A percentile compares a stretch with the other conserved stretches of the same genome.
Conservation (phyloP, 2,329 filamentous ascomycete genomes). For the Alternaria triticimaculans region DNA sequence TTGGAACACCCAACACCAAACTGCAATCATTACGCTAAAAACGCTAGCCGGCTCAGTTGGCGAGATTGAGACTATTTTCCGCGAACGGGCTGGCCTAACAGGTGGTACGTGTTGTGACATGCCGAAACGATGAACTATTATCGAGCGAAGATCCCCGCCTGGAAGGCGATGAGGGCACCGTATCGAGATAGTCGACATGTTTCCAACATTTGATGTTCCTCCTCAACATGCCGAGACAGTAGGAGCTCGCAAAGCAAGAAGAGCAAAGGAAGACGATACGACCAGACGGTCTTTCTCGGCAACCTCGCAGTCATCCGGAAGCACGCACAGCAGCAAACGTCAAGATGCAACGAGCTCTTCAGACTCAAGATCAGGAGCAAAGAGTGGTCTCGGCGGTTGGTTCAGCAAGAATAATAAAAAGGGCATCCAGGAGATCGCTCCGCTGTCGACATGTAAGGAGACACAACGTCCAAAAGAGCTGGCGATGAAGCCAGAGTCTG, state of each 20-base stretch:
- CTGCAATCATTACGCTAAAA: not conserved
- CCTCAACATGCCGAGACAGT: constrained; percentile 35
- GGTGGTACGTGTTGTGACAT: not conserved
- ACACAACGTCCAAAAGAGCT: not conserved
- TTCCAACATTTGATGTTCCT: constrained; percentile 36
- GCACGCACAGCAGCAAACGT: constrained; percentile 17
- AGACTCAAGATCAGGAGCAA: constrained; percentile 17
- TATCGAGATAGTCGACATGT: constrained; percentile 24
- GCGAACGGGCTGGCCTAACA: not conserved
- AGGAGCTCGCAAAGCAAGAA: constrained; percentile 32
- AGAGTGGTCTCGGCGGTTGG: constrained; percentile 22
- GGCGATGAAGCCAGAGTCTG: not conserved
- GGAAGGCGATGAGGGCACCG: not conserved
- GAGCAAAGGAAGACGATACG: constrained; percentile 26
- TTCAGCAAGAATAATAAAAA: constrained; percentile 31
- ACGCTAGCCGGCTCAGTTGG: constrained; percentile 2
- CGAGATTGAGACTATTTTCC: constrained; percentile 1
- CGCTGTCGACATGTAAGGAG: constrained; percentile 20
- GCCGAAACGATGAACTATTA: constrained; percentile 8
- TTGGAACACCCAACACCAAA: not conserved
- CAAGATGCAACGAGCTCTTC: constrained; percentile 4
- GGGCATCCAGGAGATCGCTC: constrained; percentile 33
- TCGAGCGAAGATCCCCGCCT: constrained; percentile 8
- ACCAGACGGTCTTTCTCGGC: constrained; percentile 26
- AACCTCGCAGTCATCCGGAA: constrained; percentile 32